Evolutionary conservation across 2,329 filamentous ascomycete species (phyloP), one percentile per base, ranked within the genome.

Genomic region (Stagonosporopsis tanaceti): DNA sequence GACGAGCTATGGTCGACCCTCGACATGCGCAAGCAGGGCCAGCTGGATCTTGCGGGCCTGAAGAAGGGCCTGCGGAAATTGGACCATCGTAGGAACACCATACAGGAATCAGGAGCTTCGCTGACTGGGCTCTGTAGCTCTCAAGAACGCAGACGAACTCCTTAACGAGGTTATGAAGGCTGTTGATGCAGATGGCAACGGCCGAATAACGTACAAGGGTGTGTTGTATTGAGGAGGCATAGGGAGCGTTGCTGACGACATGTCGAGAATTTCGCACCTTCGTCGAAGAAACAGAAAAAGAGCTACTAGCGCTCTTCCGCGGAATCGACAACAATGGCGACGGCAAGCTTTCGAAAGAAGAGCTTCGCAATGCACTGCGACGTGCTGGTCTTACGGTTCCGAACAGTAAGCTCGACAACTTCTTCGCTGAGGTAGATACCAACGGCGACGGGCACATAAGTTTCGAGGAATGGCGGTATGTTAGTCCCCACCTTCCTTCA

Each of bases 401-500:
- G 22, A 87, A 83, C 65, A 85, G 88, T 52, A 90, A 92, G 71
- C 80, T 99, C 42, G 86, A 92, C 62, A 85, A 88, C 61, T 98
- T 99, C 80, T 97, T 99, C 74, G 80, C 85, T 63, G 90, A 97
- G 74, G 90, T 99, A 68, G 95, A 99, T 76, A 84, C 86, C 72
- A 94, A 99, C 79, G 86, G 89, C 66, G 93, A 99, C 75, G 93
- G 93, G 2, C 81, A 82, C 62, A 96, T 98, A 67, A 93, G 85
- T 61, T 98, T 96, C 78, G 88, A 92, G 65, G 95, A 99, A 84
- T 98, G 95, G 95, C 89, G 94, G 94, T 97, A 87, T 78, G 89
- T n/a, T 11, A 15, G 15, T 15, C 22, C n/a, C 64, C 28, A 40
- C 15, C 38, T 15, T 46, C 0, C 30, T 12, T 32, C 14, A 25